Percentiles rank a stretch among this genome's conserved stretches.
These are phyloP conservation scores for Aspergillus sp. DNA, from an alignment of 2,329 filamentous ascomycete species.

Conservation along the genomic window DNA sequence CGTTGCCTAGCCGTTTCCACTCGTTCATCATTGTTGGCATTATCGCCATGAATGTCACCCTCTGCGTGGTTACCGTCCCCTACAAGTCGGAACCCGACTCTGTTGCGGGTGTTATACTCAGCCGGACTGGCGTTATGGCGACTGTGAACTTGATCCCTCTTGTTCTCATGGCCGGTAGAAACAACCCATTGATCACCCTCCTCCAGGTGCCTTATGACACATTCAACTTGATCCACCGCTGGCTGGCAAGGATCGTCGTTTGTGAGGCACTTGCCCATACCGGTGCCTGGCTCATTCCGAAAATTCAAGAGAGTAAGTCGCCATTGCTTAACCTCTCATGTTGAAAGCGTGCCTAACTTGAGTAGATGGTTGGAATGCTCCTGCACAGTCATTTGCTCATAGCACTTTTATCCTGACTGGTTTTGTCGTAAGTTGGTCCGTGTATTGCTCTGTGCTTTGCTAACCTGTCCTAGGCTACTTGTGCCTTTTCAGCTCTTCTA, in stretches of 20 bases:
- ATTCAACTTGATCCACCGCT: conserved; percentile 70
- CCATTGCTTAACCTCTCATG: neutral
- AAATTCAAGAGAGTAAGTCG: conserved; percentile 49
- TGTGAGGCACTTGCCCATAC: conserved; percentile 73
- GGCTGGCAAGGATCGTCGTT: conserved; percentile 75
- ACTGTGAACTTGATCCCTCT: conserved; percentile 51
- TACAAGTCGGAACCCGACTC: conserved; percentile 40
- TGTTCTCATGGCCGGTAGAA: conserved; percentile 47
- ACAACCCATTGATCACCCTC: conserved; percentile 49
- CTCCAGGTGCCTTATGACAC: conserved; percentile 50
- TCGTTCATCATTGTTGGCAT: conserved; percentile 46
- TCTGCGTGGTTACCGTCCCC: conserved; percentile 55
- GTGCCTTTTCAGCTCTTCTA: conserved; percentile 68
- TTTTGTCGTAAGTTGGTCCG: conserved; percentile 47
- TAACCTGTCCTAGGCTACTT: conserved; percentile 37
- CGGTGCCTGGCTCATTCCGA: conserved; percentile 74
- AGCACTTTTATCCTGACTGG: conserved; percentile 46
- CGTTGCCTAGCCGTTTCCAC: conserved; percentile 53
- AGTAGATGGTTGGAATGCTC: conserved; percentile 42
- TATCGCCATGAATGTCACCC: conserved; percentile 51
- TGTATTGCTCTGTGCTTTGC: neutral
- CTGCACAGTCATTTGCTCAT: conserved; percentile 34
- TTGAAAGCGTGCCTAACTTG: neutral
- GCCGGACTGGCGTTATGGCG: conserved; percentile 48
- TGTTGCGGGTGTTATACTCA: conserved; percentile 46